Evolutionary conservation across 257 asterid species (phyloP), one percentile per base, ranked within the genome.

Genomic region (Henckelia pumila): DNA sequence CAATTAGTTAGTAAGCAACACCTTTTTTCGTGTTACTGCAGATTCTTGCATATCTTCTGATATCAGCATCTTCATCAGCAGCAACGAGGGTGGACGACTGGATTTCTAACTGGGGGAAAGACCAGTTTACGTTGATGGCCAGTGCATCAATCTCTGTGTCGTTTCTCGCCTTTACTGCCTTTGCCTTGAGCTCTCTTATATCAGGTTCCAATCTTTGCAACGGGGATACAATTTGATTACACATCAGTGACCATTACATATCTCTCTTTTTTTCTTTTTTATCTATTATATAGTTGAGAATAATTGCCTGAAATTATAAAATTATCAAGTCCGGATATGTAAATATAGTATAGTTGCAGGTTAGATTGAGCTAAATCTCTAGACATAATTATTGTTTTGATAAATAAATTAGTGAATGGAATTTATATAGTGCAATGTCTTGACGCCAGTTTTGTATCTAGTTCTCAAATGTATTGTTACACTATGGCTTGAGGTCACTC

Each of bases 1-100:
- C 17, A 20, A n/a, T 47, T 49, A 20, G 14, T 56, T 61, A 9
- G 11, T 19, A 25, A 30, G 19, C 13, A 23, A 2, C 53, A 23
- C 37, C 52, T 30, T 33, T 67, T 73, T 33, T 67, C 8, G 40
- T 40, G 11, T 33, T 32, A 16, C 58, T 63, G 71, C 95, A 92
- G 96, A 78, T 89, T 21, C 75, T 92, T 26, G 88, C 98, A 2
- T 92, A 92, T 79, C 90, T 92, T 56, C 71, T 92, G 74, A 85
- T 87, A 86, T 92, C 98, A 24, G 92, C 98, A 63, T 92, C 95
- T 17, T 89, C 96, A 2, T 87, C 96, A 2, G 89, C 98, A 6
- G 96, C 98, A 7, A 87, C 95, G 2, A 78, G 96, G 75, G 95
- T 84, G 64, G 79, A 81, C 20, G 98, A 87, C 76, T 89, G 98